phyloP scores from a whole-genome alignment of 2,329 filamentous ascomycete genomes.

The Talaromyces sp. region DNA sequence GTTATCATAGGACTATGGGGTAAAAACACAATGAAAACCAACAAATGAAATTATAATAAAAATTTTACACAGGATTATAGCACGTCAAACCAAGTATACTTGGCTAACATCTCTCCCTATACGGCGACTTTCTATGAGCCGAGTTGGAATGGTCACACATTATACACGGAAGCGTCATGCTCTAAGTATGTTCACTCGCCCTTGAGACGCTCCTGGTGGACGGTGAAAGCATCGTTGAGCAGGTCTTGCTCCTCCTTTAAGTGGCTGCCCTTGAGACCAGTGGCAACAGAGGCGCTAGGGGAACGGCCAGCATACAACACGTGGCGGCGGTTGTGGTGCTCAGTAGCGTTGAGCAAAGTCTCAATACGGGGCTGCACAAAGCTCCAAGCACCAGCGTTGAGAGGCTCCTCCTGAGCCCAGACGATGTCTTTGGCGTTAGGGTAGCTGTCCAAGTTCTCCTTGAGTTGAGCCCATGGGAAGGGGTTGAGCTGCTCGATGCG shows the following conservation, averaged over 20 bases:
- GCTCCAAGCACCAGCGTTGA: slow-evolving; percentile 95
- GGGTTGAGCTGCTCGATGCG: slow-evolving; percentile 97
- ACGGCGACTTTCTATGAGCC: neutral
- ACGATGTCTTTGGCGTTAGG: slow-evolving; percentile 97
- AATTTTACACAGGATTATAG: slow-evolving; percentile 8
- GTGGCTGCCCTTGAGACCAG: slow-evolving; percentile 82
- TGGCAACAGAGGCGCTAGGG: slow-evolving; percentile 89
- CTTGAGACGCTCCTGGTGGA: slow-evolving; percentile 62
- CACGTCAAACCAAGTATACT: neutral
- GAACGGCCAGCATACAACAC: slow-evolving; percentile 95
- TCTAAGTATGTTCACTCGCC: slow-evolving; percentile 46
- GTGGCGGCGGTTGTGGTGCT: slow-evolving; percentile 86
- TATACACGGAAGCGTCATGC: neutral
- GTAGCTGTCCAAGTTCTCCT: slow-evolving; percentile 94
- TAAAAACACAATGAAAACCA: neutral
- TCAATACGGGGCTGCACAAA: slow-evolving; percentile 97
- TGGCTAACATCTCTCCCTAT: neutral
- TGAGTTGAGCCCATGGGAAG: slow-evolving; percentile 96
- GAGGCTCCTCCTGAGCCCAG: slow-evolving; percentile 94
- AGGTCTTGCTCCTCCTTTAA: slow-evolving; percentile 89
- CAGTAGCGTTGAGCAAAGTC: slow-evolving; percentile 86
- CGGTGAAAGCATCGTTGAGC: slow-evolving; percentile 57
- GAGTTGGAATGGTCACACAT: neutral
- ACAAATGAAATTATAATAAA: slow-evolving; percentile 6
- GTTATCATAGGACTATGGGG: neutral